phyloP scores from a whole-genome alignment of 2,329 filamentous ascomycete species.

The Aspergillus sp. region DNA sequence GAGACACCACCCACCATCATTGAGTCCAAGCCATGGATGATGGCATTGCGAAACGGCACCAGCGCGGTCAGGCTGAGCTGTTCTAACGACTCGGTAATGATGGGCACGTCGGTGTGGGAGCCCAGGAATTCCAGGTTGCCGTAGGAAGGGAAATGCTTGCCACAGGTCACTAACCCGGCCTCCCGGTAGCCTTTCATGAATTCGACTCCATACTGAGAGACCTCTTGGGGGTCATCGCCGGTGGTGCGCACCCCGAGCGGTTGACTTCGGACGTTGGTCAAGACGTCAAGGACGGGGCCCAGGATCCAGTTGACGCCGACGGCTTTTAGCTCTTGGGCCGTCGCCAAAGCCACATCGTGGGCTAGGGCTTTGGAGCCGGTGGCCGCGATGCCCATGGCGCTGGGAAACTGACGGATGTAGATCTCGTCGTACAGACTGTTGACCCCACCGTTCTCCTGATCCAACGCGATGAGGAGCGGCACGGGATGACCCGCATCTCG shows the following conservation, averaged over 20 bases:
- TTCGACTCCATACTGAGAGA: conserved; percentile 86
- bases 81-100: conserved; percentile 91
- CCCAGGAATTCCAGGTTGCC: conserved; percentile 92
- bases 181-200: conserved; percentile 92
- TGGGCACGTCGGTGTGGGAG: conserved; percentile 86
- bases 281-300: conserved; percentile 86
- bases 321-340: conserved; percentile 85
- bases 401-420: conserved; percentile 94
- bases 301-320: conserved; percentile 96
- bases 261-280: conserved; percentile 90
- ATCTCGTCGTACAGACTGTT: conserved; percentile 96
- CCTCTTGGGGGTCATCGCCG: conserved; percentile 91
- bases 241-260: conserved; percentile 85
- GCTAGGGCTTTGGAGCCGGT: conserved; percentile 81
- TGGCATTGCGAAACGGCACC: conserved; percentile 87
- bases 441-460: conserved; percentile 97
- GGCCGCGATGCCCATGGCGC: conserved; percentile 94
- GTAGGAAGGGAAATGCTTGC: conserved; percentile 96
- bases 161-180: conserved; percentile 82
- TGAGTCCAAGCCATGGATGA: conserved; percentile 79
- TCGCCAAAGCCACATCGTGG: conserved; percentile 88
- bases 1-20: conserved; percentile 97
- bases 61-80: conserved; percentile 89
- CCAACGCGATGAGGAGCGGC: conserved; percentile 83
- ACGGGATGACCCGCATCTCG: conserved; percentile 86